Conservation (phyloP, 2,329 filamentous ascomycete species). For the Ramichloridium luteum region DNA sequence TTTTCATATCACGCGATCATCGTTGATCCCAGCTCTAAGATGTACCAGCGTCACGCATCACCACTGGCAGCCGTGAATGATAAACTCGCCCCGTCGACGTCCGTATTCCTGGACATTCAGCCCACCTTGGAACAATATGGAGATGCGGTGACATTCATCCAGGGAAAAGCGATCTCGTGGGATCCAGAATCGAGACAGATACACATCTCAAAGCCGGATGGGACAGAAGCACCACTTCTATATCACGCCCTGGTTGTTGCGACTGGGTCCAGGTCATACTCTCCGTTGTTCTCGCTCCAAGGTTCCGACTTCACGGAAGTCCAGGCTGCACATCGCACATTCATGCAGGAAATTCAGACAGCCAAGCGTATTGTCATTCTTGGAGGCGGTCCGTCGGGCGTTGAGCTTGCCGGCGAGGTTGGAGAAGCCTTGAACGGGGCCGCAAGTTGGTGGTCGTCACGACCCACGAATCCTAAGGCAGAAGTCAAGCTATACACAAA, state of each 20-base stretch:
- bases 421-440: conserved; percentile 27
- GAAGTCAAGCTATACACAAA: conserved; percentile 33
- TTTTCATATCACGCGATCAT: conserved; percentile 3
- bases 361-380: conserved; percentile 20
- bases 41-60: conserved; percentile 6
- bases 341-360: conserved; percentile 18
- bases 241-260: conserved; percentile 43
- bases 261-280: conserved; percentile 36
- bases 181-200: conserved; percentile 32
- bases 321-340: conserved; percentile 9
- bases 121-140: conserved; percentile 37
- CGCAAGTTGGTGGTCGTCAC: conserved; percentile 27
- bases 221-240: conserved; percentile 23
- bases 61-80: conserved; percentile 23
- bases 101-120: conserved; percentile 36
- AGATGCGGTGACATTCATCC: conserved; percentile 34
- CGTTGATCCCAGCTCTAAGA: conserved; percentile 3
- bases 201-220: conserved; percentile 23
- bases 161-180: conserved; percentile 35
- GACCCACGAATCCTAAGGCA: conserved; percentile 25
- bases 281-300: conserved; percentile 30
- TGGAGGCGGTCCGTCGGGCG: conserved; percentile 23
- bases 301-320: conserved; percentile 17
- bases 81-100: conserved; percentile 32
- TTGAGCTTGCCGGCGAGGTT: conserved; percentile 24